These are phyloP conservation scores for Aureobasidium pullulans DNA, from an alignment of 2,329 filamentous ascomycete genomes.

Conservation along the genomic window DNA sequence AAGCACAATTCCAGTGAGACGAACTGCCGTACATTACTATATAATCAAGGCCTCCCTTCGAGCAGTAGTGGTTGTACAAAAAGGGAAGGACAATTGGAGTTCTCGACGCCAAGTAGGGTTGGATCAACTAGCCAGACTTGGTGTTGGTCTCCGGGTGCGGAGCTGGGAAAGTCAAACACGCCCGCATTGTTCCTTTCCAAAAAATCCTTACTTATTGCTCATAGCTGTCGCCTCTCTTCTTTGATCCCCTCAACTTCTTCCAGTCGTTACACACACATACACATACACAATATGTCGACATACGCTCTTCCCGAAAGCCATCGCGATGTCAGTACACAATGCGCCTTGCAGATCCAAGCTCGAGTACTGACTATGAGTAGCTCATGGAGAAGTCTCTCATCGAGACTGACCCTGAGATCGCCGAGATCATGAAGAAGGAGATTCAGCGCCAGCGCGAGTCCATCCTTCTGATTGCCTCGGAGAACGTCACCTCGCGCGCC, in stretches of 20 bases:
- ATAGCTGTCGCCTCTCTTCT: background rate
- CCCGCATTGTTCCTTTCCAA: background rate
- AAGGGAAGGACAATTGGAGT: background rate
- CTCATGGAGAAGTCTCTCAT: conserved; percentile 93
- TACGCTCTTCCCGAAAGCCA: conserved; percentile 62
- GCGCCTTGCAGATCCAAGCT: background rate
- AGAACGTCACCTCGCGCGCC: conserved; percentile 97
- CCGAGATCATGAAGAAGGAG: conserved; percentile 93
- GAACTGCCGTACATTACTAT: background rate
- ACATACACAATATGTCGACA: conserved; percentile 11
- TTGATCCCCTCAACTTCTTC: background rate
- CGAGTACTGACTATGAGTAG: conserved; percentile 41
- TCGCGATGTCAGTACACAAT: conserved; percentile 49
- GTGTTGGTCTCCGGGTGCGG: conserved; percentile 3
- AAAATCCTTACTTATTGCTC: conserved; percentile 11
- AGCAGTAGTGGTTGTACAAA: background rate
- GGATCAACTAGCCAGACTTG: background rate
- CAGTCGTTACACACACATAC: background rate
- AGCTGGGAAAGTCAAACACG: conserved; percentile 1
- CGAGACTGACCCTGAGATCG: conserved; percentile 88
- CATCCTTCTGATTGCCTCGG: conserved; percentile 96
- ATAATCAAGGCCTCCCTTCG: background rate
- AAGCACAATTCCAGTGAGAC: background rate
- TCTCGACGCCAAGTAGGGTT: background rate
- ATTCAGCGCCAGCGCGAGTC: conserved; percentile 97